These are phyloP conservation scores for Reticulascus tulasneorum DNA, from an alignment of 2,329 filamentous ascomycete species.

Conservation along the genomic window DNA sequence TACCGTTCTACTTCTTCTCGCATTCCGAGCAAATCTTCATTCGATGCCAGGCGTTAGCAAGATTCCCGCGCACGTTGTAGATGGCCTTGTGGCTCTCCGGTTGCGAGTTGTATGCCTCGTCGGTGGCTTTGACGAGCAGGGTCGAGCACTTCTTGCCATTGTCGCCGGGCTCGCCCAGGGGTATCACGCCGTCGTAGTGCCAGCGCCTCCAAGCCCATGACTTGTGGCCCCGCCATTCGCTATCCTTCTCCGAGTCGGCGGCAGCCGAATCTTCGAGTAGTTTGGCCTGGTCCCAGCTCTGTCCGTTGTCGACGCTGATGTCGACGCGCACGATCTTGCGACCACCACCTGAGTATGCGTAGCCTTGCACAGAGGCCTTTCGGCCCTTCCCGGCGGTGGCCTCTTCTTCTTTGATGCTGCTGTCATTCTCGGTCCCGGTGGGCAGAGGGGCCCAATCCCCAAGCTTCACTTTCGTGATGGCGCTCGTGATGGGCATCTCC, in stretches of 20 bases:
- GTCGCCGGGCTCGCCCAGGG: slow-evolving; percentile 21
- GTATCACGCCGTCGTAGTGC: slow-evolving; percentile 50
- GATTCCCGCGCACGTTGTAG: slow-evolving; percentile 61
- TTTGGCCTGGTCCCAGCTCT: slow-evolving; percentile 60
- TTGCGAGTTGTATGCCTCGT: slow-evolving; percentile 64
- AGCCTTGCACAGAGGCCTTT: slow-evolving; percentile 49
- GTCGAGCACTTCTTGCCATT: slow-evolving; percentile 38
- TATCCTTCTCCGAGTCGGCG: slow-evolving; percentile 26
- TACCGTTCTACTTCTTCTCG: too few relatives aligned
- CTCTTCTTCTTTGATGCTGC: background rate
- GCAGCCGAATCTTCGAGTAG: slow-evolving; percentile 47
- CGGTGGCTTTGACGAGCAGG: slow-evolving; percentile 62
- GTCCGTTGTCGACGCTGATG: slow-evolving; percentile 59
- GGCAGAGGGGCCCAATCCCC: slow-evolving; percentile 27
- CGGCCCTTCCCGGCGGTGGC: background rate
- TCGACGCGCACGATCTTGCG: slow-evolving; percentile 65
- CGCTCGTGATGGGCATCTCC: slow-evolving; percentile 64
- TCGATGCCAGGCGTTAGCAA: slow-evolving; percentile 65
- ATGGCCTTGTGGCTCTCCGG: slow-evolving; percentile 56
- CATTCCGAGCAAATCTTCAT: slow-evolving; percentile 36
- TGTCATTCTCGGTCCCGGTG: background rate
- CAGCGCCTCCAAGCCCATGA: slow-evolving; percentile 64
- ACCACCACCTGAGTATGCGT: slow-evolving; percentile 66
- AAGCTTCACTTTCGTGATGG: slow-evolving; percentile 51
- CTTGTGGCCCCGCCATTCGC: slow-evolving; percentile 36